Evolutionary conservation across 495 filamentous ascomycete genomes (phyloP).

Genomic region (Penicillium desertorum): DNA sequence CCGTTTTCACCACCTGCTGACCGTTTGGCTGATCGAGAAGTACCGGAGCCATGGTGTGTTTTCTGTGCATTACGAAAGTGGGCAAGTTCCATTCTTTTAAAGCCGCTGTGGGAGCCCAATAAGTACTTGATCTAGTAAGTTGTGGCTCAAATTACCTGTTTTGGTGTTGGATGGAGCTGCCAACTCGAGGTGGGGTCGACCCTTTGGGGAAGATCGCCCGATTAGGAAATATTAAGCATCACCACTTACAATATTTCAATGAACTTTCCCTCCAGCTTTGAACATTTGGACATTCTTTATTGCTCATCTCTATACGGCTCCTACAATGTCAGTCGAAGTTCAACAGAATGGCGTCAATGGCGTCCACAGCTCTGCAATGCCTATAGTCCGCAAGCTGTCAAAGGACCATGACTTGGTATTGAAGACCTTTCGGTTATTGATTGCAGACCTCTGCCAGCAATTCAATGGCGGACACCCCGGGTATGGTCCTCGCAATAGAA

Average conservation of each 20-base stretch:
- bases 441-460: slow-evolving; percentile 60
- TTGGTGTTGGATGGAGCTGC: neutral
- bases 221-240: slow-evolving; percentile 21
- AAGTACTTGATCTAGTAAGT: slow-evolving; percentile 1
- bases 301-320: neutral
- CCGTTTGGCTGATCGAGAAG: slow-evolving; percentile 14
- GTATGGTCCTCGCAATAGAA: slow-evolving; percentile 26
- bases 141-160: slow-evolving; percentile 6
- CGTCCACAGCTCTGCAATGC: slow-evolving; percentile 22
- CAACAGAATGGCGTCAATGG: slow-evolving; percentile 19
- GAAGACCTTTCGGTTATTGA: slow-evolving; percentile 52
- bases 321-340: slow-evolving; percentile 2
- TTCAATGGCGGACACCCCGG: slow-evolving; percentile 60
- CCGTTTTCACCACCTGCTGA: slow-evolving; percentile 7
- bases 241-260: slow-evolving; percentile 11
- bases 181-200: neutral
- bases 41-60: slow-evolving; percentile 18
- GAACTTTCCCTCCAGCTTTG: neutral
- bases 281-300: neutral
- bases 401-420: slow-evolving; percentile 48
- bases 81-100: neutral
- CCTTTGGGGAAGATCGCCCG: neutral
- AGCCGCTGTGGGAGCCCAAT: neutral
- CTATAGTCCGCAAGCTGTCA: slow-evolving; percentile 27
- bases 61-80: neutral